phyloP scores from a whole-genome alignment of 441 rosid genomes.

The Rhodomyrtus psidioides region DNA sequence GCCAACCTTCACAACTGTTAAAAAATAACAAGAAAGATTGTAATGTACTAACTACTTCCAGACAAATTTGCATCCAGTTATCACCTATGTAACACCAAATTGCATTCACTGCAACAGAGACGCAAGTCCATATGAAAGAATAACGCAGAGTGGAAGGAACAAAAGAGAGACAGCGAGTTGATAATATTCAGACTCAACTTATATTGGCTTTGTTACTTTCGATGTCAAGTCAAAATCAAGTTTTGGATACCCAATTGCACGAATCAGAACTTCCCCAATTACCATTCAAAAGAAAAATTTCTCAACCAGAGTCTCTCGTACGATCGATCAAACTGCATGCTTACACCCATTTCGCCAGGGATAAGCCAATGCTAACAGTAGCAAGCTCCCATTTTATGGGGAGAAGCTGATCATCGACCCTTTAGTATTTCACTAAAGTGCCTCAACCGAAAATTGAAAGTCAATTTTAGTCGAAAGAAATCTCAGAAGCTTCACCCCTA shows the following conservation, averaged over 20 bases:
- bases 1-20: slow-evolving; percentile 1
- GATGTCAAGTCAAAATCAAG: background rate
- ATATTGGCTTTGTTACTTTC: background rate
- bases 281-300: background rate
- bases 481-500: background rate
- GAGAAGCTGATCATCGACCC: background rate
- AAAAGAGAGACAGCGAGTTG: background rate
- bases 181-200: background rate
- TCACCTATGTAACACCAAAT: background rate
- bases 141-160: background rate
- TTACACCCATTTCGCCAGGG: background rate
- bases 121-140: background rate
- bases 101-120: background rate
- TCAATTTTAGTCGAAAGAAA: background rate
- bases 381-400: background rate
- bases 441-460: background rate
- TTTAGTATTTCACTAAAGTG: background rate
- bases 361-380: background rate
- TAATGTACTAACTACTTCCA: background rate
- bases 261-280: background rate
- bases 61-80: background rate
- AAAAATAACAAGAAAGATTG: background rate
- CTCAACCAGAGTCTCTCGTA: background rate
- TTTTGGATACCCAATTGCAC: background rate
- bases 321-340: background rate